Base-by-base conservation (phyloP, 2,329 filamentous ascomycete species). In the Cladophialophora chaetospira region DNA sequence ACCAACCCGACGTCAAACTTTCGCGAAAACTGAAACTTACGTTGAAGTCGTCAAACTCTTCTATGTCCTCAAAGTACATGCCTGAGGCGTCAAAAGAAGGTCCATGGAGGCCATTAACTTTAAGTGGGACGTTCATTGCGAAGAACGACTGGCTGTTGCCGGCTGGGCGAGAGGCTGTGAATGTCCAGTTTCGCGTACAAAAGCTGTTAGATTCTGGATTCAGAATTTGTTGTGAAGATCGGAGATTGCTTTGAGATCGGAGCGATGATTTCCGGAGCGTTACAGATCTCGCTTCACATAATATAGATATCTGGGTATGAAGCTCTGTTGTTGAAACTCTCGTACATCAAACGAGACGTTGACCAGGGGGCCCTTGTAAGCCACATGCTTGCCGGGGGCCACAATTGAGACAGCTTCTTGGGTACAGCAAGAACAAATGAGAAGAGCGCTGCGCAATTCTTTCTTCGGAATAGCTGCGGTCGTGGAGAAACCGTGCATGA, bases 61-160 rank as follows among this genome's bases (percentile, higher is more conserved):
- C 36, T 25, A 38, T 8, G 5, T 51, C 48, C 25, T 42, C 48
- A n/a, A 51, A 33, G n/a, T 42, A 51, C 26, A 51, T 26, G 11
- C 38, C 48, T 8, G 36, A 31, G 5, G 26, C 11, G 3, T 28
- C 25, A 15, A 51, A 43, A 9, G n/a, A n/a, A 8, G 47, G 31
- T 4, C n/a, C 26, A 28, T 50, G 4, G 5, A 29, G 17, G 10
- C 9, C 26, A 17, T 31, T 23, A 15, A 42, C 36, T 21, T 40
- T n/a, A 15, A 25, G 46, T 38, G 46, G 29, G 33, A 33, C 33
- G 19, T 36, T 38, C 46, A 49, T 49, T 40, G 9, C 23, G 36
- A 10, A 5, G 33, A 33, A 3, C 6, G 31, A 8, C 17, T 11
- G 35, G 28, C 28, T 31, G 28, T n/a, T n/a, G n/a, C n/a, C 6